Base-by-base conservation (phyloP, 208 protist genomes). In the Crithidia sp. region DNA sequence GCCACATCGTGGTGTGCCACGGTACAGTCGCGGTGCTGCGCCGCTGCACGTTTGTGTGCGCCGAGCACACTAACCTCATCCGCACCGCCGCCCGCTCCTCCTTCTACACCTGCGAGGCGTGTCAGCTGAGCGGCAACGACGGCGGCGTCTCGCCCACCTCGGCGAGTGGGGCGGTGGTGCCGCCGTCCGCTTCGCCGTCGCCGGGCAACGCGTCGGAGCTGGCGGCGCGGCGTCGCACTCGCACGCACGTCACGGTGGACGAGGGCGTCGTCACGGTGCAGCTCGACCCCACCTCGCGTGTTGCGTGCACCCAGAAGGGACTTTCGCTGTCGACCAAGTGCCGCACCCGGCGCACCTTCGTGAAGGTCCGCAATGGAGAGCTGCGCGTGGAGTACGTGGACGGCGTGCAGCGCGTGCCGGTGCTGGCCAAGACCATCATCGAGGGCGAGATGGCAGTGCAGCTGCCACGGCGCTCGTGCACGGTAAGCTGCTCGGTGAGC, bases 11-110 rank as follows among this genome's bases (percentile, higher is more conserved):
- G 39, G 50, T 79, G 2, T 76, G 75, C n/a, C 82, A 81, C 3
- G 67, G 73, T 47, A 89, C 79, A 4, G 68, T 81, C 53, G 90
- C 87, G 14, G 71, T 84, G 56, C 92, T 95, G 70, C 76, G 72
- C 0, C 67, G 66, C 50, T 90, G 86, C 60, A 50, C 52, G 59
- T 95, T 88, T 71, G 57, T 55, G 7, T 58, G 70, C 40, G 13
- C 60, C 6, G 55, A 44, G 10, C 39, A 68, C 54, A 19, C 19
- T 16, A 80, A 78, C 44, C 62, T 84, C 44, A 58, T 84, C 45
- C 74, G 63, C 67, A 37, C 64, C 9, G 37, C 74, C 2, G 56
- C 53, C 14, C 66, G 56, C 52, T 45, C 68, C 7, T 36, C 74
- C 3, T 58, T 74, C 14, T 76, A 62, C 50, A 40, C 60, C 7